Base-by-base conservation (phyloP, 2,329 filamentous ascomycete genomes). In the Colletotrichum phormii region DNA sequence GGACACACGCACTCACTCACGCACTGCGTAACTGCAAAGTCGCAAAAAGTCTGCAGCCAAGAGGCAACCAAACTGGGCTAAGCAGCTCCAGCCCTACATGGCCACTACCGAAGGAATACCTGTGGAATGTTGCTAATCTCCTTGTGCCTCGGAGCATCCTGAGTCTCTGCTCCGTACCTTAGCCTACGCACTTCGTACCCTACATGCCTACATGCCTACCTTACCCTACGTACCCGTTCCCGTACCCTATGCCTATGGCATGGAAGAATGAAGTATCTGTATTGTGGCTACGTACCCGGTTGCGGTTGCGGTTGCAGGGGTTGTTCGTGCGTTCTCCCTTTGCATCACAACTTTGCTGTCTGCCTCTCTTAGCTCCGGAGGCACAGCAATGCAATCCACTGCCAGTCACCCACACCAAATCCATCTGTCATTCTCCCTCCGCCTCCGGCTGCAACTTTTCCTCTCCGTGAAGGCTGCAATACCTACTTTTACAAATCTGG, bases 81-180 rank as follows among this genome's bases (percentile, higher is more conserved):
- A 46, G 12, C 49, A 31, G 51, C 51, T 54, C 59, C 68, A 72
- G 71, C 71, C 63, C 67, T 73, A 73, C 68, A 64, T 65, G 46
- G 54, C 55, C 60, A 57, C 60, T 73, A 73, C 71, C 55, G 54
- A 70, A 54, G 35, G 35, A 37, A 51, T 73, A 73, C 71, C 37
- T 73, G 5, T 51, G 68, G 62, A 71, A 73, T 73, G 71, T 22
- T 64, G 55, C 33, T 57, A 70, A 73, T 71, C 67, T 73, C 66
- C 68, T 57, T 57, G 46, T 60, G 55, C 46, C 60, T 37, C 60
- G 46, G 55, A 61, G 60, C 54, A 33, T 70, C 37, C 37, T 7
- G 37, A 42, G 59, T 71, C 37, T 42, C 37, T 26, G 26, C 64
- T 54, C 64, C 29, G 65, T 72, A 69, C 51, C 70, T 22, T 55